Evolutionary conservation across 257 asterid species (phyloP), one percentile per base, ranked within the genome.

Genomic region (Coffea canephora): DNA sequence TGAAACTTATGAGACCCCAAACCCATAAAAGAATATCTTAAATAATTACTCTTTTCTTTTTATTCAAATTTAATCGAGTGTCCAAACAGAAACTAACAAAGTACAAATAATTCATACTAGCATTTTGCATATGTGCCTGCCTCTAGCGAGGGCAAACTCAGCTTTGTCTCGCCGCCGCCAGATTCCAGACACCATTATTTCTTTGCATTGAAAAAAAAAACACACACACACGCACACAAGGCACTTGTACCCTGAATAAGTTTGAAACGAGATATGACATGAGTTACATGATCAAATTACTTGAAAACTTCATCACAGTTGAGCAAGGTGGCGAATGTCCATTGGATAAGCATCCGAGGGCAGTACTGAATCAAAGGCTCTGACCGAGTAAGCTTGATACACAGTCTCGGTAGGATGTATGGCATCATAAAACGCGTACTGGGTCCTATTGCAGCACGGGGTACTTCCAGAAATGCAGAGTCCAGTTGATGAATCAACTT

Each of bases 261-360:
- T 52, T 15, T 54, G 6, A 6, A 39, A 39, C 43, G 54, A 49
- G 10, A 49, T 1, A 49, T 65, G 34, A 31, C 1, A 31, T 8
- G n/a, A n/a, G 34, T 69, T 69, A 39, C 50, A 71, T 27, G 27
- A 27, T 18, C 57, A 71, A 19, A 43, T 19, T 21, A 41, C 8
- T 48, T 21, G 34, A 34, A 18, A 39, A 39, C 2, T 41, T 9
- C 52, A 71, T 45, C 8, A 71, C 8, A 34, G 77, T 70, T 62
- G 84, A 69, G 23, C 87, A 39, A 87, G 74, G 31, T 62, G 79
- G 19, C 54, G 73, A 70, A 89, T 87, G 61, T 83, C 90, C 25
- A 72, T 41, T 0, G 93, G 93, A 77, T 57, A 73, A 0, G 88
- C 85, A 67, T 89, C 91, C 0, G 72, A 5, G 1, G 87, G 85